Evolutionary conservation across 768 basidiomycete species (phyloP).

Genomic region (Mycena polygramma): DNA sequence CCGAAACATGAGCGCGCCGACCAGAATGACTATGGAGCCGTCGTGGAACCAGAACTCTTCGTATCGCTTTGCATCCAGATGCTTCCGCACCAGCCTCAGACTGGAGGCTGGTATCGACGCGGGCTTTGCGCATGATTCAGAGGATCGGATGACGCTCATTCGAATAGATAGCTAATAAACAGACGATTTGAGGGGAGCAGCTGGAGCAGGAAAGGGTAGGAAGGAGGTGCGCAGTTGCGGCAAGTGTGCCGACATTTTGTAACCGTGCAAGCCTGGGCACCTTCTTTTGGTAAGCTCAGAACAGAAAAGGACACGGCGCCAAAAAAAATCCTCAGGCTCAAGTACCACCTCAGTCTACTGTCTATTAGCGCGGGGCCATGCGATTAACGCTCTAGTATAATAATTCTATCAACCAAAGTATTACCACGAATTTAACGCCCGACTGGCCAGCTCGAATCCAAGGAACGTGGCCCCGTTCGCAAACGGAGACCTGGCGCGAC

Average conservation of each 20-base stretch:
- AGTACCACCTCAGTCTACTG: too few species aligned
- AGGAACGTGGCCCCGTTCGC: conserved; percentile 98
- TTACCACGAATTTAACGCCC: conserved; percentile 64
- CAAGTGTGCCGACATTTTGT: conserved; percentile 7
- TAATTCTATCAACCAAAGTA: conserved; percentile 19
- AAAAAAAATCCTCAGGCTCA: background rate
- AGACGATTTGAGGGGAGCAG: background rate
- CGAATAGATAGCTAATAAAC: conserved; percentile 5
- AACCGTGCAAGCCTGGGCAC: background rate
- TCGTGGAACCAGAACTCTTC: conserved; percentile 60
- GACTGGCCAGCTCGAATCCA: conserved; percentile 93
- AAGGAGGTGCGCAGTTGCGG: background rate
- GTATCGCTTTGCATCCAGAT: conserved; percentile 41
- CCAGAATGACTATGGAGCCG: conserved; percentile 58
- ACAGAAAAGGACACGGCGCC: background rate
- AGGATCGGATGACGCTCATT: conserved; percentile 7
- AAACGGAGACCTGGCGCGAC: conserved; percentile 82
- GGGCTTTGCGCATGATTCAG: background rate
- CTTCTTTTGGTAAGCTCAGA: background rate
- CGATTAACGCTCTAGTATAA: conserved; percentile 10
- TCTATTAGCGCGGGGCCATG: background rate
- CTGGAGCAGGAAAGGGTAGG: background rate
- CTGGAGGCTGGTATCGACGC: conserved; percentile 6
- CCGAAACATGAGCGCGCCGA: conserved; percentile 56
- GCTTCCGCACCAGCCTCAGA: conserved; percentile 27